Base-by-base conservation (phyloP, 768 basidiomycete genomes). In the Cystobasidium onofrii region DNA sequence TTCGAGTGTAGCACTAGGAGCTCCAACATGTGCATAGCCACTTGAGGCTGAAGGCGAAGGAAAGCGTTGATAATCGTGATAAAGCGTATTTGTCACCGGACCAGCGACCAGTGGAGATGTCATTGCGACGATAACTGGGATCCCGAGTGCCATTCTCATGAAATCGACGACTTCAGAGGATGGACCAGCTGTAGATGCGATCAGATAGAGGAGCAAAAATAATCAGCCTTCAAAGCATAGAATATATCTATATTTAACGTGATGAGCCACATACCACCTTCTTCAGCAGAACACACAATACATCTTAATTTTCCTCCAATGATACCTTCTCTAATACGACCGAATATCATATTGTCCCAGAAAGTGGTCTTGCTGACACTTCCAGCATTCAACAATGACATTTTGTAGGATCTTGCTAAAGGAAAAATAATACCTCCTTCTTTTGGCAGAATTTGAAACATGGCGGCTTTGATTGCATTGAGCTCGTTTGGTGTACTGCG, bases 401-500 rank as follows among this genome's bases (percentile, higher is more conserved):
- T 31, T 52, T 71, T 71, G 52, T 29, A 23, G 1, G 55, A 9
- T 29, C 17, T 39, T 17, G 69, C 69, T n/a, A 71, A 36, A 20
- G 69, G 69, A 27, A 36, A 31, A 1, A 71, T 25, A 7, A 29
- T 23, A 25, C 57, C 57, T 15, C 69, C 69, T 27, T 46, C 69
- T 43, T 71, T 71, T 4, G 52, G 54, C 1, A 71, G 33, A 25
- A 44, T 29, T 18, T 34, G 31, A n/a, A 27, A 25, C 52, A 71
- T 23, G 2, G 69, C 52, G 10, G 55, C 43, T 33, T 44, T 52
- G 27, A 71, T 31, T 3, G 69, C 69, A 54, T 71, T 71, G 15
- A 71, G 69, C 34, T 71, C 69, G 54, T 71, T 71, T 25, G 69
- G 69, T n/a, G 69, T 57, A 34, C 63, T 64, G 23, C n/a, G n/a